Percentiles rank a stretch among this genome's conserved stretches.
These are phyloP conservation scores for Nemania diffusa DNA, from an alignment of 2,329 filamentous ascomycete species.

Conservation along the genomic window DNA sequence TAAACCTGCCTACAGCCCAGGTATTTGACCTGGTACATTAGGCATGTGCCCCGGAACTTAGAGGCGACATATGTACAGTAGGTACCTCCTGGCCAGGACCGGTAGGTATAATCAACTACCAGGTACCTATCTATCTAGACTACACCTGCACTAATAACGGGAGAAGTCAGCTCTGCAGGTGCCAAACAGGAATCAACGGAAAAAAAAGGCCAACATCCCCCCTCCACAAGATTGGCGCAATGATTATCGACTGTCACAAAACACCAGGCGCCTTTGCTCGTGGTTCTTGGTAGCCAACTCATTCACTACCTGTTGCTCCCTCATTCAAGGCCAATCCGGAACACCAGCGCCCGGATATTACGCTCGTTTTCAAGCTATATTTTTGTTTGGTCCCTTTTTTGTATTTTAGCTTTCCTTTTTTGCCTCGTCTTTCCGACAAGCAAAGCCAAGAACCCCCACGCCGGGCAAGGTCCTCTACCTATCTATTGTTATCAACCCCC, in stretches of 20 bases:
- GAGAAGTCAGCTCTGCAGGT: slow-evolving; percentile 13
- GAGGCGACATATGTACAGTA: neutral
- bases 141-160: neutral
- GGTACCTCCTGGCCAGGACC: neutral
- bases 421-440: neutral
- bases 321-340: slow-evolving; percentile 28
- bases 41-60: neutral
- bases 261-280: slow-evolving; percentile 22
- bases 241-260: slow-evolving; percentile 12
- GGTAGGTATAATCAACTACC: neutral
- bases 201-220: slow-evolving; percentile 4
- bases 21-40: too few relatives aligned
- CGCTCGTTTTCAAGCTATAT: slow-evolving; percentile 29
- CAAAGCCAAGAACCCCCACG: slow-evolving; percentile 23
- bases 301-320: slow-evolving; percentile 19
- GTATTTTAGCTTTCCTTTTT: slow-evolving; percentile 8
- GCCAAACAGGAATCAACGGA: slow-evolving; percentile 3
- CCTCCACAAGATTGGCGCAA: slow-evolving; percentile 11
- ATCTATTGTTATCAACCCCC: slow-evolving; percentile 12
- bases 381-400: slow-evolving; percentile 2
- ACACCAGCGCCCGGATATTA: slow-evolving; percentile 23
- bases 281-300: slow-evolving; percentile 9
- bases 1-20: neutral
- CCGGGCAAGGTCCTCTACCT: slow-evolving; percentile 13
- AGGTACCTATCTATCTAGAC: slow-evolving; percentile 1